Base-by-base conservation (phyloP, 768 basidiomycete species). In the Calocera cornea region DNA sequence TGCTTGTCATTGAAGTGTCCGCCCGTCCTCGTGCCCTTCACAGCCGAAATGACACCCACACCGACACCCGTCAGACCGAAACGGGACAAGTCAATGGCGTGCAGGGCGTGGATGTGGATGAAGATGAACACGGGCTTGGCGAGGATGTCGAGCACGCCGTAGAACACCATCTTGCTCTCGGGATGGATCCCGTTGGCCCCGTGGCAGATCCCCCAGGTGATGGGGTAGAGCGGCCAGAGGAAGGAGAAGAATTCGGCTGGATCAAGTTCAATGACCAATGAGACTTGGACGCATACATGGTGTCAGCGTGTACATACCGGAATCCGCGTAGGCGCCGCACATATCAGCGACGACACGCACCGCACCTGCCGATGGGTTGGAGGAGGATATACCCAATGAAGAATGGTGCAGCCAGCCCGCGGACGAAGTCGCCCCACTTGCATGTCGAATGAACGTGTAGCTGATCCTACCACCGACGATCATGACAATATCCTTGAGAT, bases 151-250 rank as follows among this genome's bases (percentile, higher is more conserved):
- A 78, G 77, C 66, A 84, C 76, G 64, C 83, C 83, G 74, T 84
- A 84, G 72, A 78, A 81, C 67, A 83, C 76, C 82, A 84, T 84
- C 74, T 85, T 83, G 2, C 77, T 76, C 36, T 80, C 79, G 33
- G 81, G 78, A 2, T 79, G 71, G 72, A 85, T 85, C 67, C 76
- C 77, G 73, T 84, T 81, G 7, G 77, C 77, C 17, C 83, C 83
- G 67, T 84, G 83, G 29, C 79, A 78, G 34, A 82, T 76, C 64
- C 80, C 83, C 84, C 84, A 85, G 31, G 78, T 78, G 69, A 86
- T 80, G 11, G 84, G 82, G 75, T 85, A 85, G 19, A 83, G 70
- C 66, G 81, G 66, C 82, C 83, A 84, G 70, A 85, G 77, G 74
- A 83, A 78, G n/a, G 80, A 77, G 69, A 86, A 76, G 75, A 80